Evolutionary conservation across 2,329 filamentous ascomycete genomes (phyloP).

Genomic region (Coniochaeta prunicola): DNA sequence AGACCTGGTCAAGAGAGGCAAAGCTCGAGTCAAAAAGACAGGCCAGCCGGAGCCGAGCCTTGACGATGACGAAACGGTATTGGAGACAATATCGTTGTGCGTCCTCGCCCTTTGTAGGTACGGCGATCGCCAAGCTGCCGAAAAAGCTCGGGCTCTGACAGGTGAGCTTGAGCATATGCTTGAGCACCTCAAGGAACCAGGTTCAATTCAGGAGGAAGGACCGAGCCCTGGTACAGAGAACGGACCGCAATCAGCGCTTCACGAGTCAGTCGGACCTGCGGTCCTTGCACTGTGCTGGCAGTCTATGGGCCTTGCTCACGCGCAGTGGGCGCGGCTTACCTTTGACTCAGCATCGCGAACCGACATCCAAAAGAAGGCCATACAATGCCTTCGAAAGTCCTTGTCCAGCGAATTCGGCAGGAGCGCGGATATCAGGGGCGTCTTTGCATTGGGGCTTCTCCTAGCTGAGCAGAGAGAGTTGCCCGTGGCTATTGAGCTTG

Average conservation of each 20-base stretch:
- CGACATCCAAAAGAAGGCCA: conserved; percentile 69
- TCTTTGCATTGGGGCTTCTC: conserved; percentile 78
- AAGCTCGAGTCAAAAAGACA: conserved; percentile 74
- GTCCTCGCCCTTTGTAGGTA: conserved; percentile 78
- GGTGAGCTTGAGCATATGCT: conserved; percentile 69
- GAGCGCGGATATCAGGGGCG: conserved; percentile 63
- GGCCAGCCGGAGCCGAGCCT: conserved; percentile 63
- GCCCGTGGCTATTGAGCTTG: conserved; percentile 69
- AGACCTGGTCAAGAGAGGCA: conserved; percentile 78
- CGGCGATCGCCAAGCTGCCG: conserved; percentile 64
- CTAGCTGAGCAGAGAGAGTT: conserved; percentile 82
- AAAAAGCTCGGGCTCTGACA: conserved; percentile 69
- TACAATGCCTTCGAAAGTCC: conserved; percentile 67
- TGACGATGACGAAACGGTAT: conserved; percentile 69
- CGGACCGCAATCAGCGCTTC: conserved; percentile 7
- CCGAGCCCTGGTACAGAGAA: conserved; percentile 12
- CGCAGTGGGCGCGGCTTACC: conserved; percentile 80
- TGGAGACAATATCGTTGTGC: conserved; percentile 73
- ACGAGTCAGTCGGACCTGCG: conserved; percentile 42
- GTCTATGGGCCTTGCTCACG: conserved; percentile 77
- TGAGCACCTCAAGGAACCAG: conserved; percentile 40
- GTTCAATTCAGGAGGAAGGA: conserved; percentile 14
- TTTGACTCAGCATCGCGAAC: conserved; percentile 65
- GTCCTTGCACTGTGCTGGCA: conserved; percentile 69
- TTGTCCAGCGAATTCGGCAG: conserved; percentile 60